These are phyloP conservation scores for Bothriochloa decipiens DNA, from an alignment of 176 grass and related monocot species.

Conservation along the genomic window DNA sequence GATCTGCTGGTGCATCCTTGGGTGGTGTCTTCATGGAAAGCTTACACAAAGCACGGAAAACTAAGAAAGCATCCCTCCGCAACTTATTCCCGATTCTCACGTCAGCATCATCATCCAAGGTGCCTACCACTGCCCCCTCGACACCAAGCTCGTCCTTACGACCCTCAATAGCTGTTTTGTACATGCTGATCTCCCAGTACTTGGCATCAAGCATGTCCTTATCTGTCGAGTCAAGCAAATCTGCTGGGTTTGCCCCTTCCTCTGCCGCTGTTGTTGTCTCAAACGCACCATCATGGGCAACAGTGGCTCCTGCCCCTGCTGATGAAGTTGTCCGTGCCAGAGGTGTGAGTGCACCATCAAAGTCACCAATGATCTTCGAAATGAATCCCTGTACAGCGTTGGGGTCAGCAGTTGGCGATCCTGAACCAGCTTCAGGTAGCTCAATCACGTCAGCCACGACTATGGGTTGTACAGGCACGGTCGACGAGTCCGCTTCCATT, in stretches of 20 bases:
- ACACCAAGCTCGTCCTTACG: slow-evolving; percentile 91
- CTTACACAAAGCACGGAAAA: slow-evolving; percentile 95
- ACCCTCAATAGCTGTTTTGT: slow-evolving; percentile 92
- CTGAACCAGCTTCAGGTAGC: slow-evolving; percentile 56
- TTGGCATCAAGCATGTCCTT: slow-evolving; percentile 99
- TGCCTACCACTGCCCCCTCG: slow-evolving; percentile 61
- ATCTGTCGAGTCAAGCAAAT: slow-evolving; percentile 92
- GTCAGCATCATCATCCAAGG: slow-evolving; percentile 83
- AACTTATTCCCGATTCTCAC: slow-evolving; percentile 95
- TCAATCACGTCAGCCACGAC: slow-evolving; percentile 96
- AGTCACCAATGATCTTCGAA: slow-evolving; percentile 88
- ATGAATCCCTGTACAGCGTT: slow-evolving; percentile 94
- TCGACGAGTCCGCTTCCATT: slow-evolving; percentile 97
- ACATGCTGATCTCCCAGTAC: slow-evolving; percentile 99
- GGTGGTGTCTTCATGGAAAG: slow-evolving; percentile 98
- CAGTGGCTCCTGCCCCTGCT: slow-evolving; percentile 26
- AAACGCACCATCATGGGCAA: slow-evolving; percentile 88
- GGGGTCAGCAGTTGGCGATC: slow-evolving; percentile 60
- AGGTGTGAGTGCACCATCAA: slow-evolving; percentile 81
- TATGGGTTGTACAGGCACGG: slow-evolving; percentile 88
- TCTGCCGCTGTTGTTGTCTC: slow-evolving; percentile 74
- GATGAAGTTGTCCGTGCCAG: slow-evolving; percentile 56
- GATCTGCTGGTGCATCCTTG: slow-evolving; percentile 86
- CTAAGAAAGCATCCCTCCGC: slow-evolving; percentile 89
- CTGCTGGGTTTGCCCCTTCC: slow-evolving; percentile 76